Base-by-base conservation (phyloP, 352 stramenopile genomes). In the Globisporangium abappressorium region DNA sequence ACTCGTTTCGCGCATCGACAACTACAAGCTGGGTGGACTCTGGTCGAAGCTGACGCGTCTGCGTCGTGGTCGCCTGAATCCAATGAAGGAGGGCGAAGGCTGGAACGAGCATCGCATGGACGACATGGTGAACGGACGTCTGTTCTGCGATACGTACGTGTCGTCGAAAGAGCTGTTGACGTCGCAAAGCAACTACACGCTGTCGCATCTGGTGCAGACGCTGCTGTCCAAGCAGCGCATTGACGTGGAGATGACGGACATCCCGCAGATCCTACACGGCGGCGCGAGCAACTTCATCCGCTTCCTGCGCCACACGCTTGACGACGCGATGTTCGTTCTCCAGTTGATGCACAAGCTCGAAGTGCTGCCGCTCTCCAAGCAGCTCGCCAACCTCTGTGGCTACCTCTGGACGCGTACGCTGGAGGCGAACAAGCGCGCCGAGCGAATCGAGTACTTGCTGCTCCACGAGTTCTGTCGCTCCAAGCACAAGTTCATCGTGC, bases 391-490 rank as follows among this genome's bases (percentile, higher is more conserved):
- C 68, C 94, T 99, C 64, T 98, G 95, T 72, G 98, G 98, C 5
- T 99, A 99, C 70, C 80, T 99, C 20, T 99, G 98, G 98, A 93
- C 88, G 6, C 85, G 94, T 22, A 99, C 98, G 18, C 83, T 99
- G 51, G 94, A 98, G 71, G 95, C 76, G 2, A 96, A 98, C 77
- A 99, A 99, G 68, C 95, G 98, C 46, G 97, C 97, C 6, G 97
- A 99, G 72, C 93, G 98, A 43, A 99, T 99, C 64, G 98, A 99
- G 70, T 99, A 99, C 72, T 77, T 99, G 65, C 77, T 99, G n/a
- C 79, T 99, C 15, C 98, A 99, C 74, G 97, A 99, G 72, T 99
- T 99, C 75, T 89, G 76, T 43, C 77, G 82, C 4, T 92, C 85
- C 4, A 92, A 93, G 72, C 89, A 99, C 74, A 99, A 99, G 83